These are phyloP conservation scores for Hibiscus trionum DNA, from an alignment of 345 rosid genomes.

Conservation along the genomic window DNA sequence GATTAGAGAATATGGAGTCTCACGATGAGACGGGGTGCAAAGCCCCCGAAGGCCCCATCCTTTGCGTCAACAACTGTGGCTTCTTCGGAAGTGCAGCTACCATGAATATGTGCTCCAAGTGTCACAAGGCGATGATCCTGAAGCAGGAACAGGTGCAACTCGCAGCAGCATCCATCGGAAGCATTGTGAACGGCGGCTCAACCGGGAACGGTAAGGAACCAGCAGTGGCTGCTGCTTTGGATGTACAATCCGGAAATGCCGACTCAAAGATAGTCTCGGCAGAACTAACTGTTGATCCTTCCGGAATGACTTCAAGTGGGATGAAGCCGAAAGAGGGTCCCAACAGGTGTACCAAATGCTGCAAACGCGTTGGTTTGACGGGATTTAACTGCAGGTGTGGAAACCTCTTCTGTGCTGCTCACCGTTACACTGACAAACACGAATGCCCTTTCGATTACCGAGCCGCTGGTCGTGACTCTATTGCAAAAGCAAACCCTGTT, in stretches of 20 bases:
- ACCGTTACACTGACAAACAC: constrained; percentile 72
- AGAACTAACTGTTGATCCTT: constrained; percentile 26
- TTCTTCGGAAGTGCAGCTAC: constrained; percentile 94
- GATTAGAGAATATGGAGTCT: constrained; percentile 34
- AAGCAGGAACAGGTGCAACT: constrained; percentile 76
- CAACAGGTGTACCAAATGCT: constrained; percentile 43
- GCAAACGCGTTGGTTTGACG: constrained; percentile 53
- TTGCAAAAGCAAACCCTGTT: constrained; percentile 57
- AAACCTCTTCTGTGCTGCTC: constrained; percentile 49
- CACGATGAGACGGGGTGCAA: constrained; percentile 94
- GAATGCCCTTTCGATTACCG: constrained; percentile 56
- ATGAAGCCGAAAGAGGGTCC: constrained; percentile 69
- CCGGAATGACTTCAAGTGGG: constrained; percentile 24
- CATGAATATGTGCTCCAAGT: constrained; percentile 95
- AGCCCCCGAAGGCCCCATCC: constrained; percentile 69
- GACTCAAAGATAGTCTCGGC: constrained; percentile 30
- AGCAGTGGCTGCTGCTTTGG: constrained; percentile 32
- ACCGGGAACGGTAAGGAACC: constrained; percentile 32
- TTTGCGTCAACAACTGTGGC: constrained; percentile 84
- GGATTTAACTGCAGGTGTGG: constrained; percentile 68
- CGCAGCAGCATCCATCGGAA: constrained; percentile 64
- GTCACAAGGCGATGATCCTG: constrained; percentile 67
- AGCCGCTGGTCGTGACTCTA: constrained; percentile 41
- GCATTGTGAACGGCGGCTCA: constrained; percentile 44
- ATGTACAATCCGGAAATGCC: constrained; percentile 28